Conservation (phyloP, 768 basidiomycete species). For the Trametes maxima region DNA sequence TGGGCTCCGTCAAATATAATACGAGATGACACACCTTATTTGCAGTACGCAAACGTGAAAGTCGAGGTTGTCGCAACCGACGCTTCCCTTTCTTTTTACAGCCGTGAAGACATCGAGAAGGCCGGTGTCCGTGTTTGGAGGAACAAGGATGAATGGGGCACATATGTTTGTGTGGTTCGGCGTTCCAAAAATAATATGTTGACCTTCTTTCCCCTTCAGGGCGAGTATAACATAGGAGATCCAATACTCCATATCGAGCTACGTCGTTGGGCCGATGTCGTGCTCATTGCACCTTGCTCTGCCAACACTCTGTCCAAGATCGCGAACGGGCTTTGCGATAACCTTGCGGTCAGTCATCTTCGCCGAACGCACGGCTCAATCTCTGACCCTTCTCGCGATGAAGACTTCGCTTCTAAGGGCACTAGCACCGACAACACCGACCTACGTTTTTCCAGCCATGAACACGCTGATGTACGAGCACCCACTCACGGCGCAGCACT, state of each 20-base stretch:
- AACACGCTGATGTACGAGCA: slow-evolving; percentile 98
- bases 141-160: slow-evolving; percentile 89
- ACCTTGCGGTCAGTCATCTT: slow-evolving; percentile 61
- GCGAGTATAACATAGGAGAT: slow-evolving; percentile 76
- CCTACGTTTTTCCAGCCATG: slow-evolving; percentile 96
- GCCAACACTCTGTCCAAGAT: slow-evolving; percentile 98
- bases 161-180: slow-evolving; percentile 46
- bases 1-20: not conserved
- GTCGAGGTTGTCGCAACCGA: slow-evolving; percentile 87
- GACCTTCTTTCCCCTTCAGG: slow-evolving; percentile 42
- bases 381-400: not conserved
- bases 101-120: slow-evolving; percentile 49
- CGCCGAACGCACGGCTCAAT: no score
- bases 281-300: slow-evolving; percentile 93
- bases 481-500: slow-evolving; percentile 84
- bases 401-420: slow-evolving; percentile 85
- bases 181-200: not conserved
- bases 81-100: slow-evolving; percentile 76
- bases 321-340: slow-evolving; percentile 86
- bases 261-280: slow-evolving; percentile 91
- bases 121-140: slow-evolving; percentile 75
- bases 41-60: slow-evolving; percentile 70
- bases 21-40: not conserved
- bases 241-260: slow-evolving; percentile 97
- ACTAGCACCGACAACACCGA: slow-evolving; percentile 79